phyloP scores from a whole-genome alignment of 441 rosid genomes.

The Gossypium laxum region DNA sequence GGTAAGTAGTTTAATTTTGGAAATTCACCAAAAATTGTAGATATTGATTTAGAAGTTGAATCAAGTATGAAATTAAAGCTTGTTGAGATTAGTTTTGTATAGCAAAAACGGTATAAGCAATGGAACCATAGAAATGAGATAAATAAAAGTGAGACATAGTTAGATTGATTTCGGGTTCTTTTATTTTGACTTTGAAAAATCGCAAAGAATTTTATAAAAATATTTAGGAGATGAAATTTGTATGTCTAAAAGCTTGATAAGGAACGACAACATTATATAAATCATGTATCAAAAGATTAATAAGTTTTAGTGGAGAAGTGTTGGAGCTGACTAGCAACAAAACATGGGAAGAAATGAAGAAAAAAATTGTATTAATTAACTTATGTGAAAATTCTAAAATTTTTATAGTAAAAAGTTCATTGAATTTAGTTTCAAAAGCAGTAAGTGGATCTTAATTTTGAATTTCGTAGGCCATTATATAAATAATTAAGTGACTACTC shows the following conservation, averaged over 20 bases:
- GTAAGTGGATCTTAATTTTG: too few relatives aligned
- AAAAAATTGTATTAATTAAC: too few relatives aligned
- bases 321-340: not conserved
- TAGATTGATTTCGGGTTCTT: not conserved
- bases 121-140: not conserved
- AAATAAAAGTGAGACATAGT: not conserved
- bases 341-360: not conserved
- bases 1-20: not conserved
- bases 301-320: not conserved
- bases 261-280: not conserved
- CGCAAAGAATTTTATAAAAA: too few relatives aligned
- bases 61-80: not conserved
- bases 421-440: too few relatives aligned
- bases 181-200: too few relatives aligned
- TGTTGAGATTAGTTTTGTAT: too few relatives aligned
- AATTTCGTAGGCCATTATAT: too few relatives aligned
- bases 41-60: not conserved
- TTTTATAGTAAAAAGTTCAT: too few relatives aligned
- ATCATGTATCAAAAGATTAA: not conserved
- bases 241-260: too few relatives aligned
- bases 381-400: too few relatives aligned
- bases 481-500: not conserved
- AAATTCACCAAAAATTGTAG: not conserved
- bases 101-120: not conserved
- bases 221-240: not conserved